Conservation (phyloP, 2,329 filamentous ascomycete species). For the Ceratocystis lukuohia region DNA sequence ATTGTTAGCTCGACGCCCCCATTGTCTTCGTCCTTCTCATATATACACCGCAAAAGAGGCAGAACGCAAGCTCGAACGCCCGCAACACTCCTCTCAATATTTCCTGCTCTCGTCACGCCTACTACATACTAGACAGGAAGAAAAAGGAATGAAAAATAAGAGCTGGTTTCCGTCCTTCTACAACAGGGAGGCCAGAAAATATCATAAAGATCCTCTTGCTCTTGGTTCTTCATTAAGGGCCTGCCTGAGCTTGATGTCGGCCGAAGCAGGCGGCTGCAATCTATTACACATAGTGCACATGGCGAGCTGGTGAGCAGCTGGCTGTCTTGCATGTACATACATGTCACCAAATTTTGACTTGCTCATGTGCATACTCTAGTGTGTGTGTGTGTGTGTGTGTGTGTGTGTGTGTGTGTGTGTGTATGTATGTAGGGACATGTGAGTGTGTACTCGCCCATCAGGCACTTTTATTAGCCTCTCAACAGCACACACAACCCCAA, state of each 20-base stretch:
- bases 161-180: background rate
- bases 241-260: background rate
- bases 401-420: background rate
- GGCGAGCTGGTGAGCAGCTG: too few relatives aligned
- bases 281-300: too few relatives aligned
- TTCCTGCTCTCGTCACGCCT: background rate
- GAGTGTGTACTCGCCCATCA: background rate
- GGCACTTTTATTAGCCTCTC: background rate
- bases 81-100: background rate
- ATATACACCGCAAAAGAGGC: background rate
- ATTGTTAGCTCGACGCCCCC: background rate
- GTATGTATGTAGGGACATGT: background rate
- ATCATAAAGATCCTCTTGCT: background rate
- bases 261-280: background rate
- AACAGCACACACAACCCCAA: background rate
- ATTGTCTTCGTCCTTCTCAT: background rate
- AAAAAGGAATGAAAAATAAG: background rate
- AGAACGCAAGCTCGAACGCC: background rate
- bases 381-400: background rate
- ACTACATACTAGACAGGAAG: background rate
- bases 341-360: too few relatives aligned
- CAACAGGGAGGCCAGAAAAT: constrained; percentile 9
- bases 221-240: background rate
- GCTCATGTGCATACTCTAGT: too few relatives aligned
- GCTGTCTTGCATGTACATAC: too few relatives aligned